Conservation (phyloP, 106 monocot species). For the Hemerocallis citrina region DNA sequence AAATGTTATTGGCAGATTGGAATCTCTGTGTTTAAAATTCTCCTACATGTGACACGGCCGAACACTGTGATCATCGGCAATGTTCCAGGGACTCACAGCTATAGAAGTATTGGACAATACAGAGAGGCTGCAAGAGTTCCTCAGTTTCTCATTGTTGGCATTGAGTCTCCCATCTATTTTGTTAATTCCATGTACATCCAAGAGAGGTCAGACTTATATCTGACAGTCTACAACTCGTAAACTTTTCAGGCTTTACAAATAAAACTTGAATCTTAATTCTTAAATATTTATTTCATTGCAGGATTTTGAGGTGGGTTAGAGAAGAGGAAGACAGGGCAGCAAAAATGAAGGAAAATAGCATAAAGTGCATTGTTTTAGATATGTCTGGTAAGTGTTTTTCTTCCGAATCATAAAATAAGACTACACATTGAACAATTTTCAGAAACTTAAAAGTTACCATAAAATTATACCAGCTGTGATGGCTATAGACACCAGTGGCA, state of each 20-base stretch:
- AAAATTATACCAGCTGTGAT: slow-evolving; percentile 32
- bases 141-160: slow-evolving; percentile 38
- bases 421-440: background rate
- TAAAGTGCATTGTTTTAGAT: slow-evolving; percentile 41
- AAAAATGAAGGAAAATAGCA: slow-evolving; percentile 20
- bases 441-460: background rate
- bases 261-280: too few species aligned
- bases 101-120: slow-evolving; percentile 40
- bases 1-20: slow-evolving; percentile 35
- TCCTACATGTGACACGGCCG: slow-evolving; percentile 65
- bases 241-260: too few species aligned
- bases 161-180: slow-evolving; percentile 50
- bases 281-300: too few species aligned
- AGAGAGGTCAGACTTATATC: slow-evolving; percentile 28
- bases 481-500: slow-evolving; percentile 46
- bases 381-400: slow-evolving; percentile 28
- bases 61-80: slow-evolving; percentile 56
- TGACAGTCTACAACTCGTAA: background rate
- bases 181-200: slow-evolving; percentile 45
- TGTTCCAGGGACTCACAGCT: slow-evolving; percentile 43
- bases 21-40: slow-evolving; percentile 57
- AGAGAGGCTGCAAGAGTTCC: slow-evolving; percentile 26
- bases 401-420: background rate
- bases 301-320: slow-evolving; percentile 45
- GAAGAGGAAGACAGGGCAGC: slow-evolving; percentile 37